Evolutionary conservation across 2,329 filamentous ascomycete species (phyloP), one percentile per base, ranked within the genome.

Genomic region (Pseudogymnoascus sp.): DNA sequence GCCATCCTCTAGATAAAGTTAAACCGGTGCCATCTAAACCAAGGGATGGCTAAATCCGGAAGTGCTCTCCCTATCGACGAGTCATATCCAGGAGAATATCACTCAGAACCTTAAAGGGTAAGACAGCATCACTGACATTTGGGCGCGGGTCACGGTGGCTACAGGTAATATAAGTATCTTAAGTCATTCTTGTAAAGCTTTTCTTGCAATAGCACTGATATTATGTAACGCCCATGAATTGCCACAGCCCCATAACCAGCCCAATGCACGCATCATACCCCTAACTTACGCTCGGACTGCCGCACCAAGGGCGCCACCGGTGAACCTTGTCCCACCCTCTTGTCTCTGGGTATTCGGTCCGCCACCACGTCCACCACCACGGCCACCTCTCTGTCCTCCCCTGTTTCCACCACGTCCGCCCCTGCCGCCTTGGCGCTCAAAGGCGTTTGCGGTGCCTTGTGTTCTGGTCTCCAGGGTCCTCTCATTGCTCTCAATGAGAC

Each of bases 401-500:
- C 85, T 72, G 74, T 86, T 79, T 66, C 84, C 90, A 58, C 88
- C 86, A 29, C 87, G 83, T 59, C 84, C 83, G 65, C 89, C 87
- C 67, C 88, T 84, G 63, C 90, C 90, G 68, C 91, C 90, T 80
- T 96, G 91, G 75, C 93, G 82, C 81, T 97, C 92, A 78, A 97
- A 97, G 29, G 92, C 93, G 72, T 96, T 96, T 64, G 91, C 87
- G 69, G 92, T 96, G 70, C 94, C 94, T 76, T 97, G 92, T 69
- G 95, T 97, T 74, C 94, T 87, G 76, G 97, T 92, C 82, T 99
- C 94, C 69, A 99, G 83, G 23, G 93, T 96, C 76, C 95, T 88
- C 82, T 99, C 94, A 80, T 99, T 99, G 70, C 88, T 88, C 83
- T 99, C 95, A 73, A 97, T 96, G 65, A 99, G 88, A 61, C 88